Evolutionary conservation across 768 basidiomycete species (phyloP).

Genomic region (Suillus subluteus): DNA sequence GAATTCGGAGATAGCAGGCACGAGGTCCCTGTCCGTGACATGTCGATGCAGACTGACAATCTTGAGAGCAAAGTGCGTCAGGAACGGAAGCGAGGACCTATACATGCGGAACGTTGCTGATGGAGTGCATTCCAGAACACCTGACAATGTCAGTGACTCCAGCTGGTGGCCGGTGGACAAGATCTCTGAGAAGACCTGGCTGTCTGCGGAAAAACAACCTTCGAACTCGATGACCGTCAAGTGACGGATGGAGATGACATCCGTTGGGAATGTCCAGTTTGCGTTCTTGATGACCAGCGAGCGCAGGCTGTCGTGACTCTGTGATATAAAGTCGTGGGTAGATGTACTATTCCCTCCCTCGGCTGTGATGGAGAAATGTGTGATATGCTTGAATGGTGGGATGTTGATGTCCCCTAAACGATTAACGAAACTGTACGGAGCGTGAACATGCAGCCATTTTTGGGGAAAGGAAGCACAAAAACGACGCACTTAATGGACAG

Average conservation of each 20-base stretch:
- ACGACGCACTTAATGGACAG: slow-evolving; percentile 53
- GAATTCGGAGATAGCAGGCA: slow-evolving; percentile 71
- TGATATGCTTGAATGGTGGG: slow-evolving; percentile 56
- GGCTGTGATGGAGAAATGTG: slow-evolving; percentile 60
- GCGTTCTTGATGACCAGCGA: slow-evolving; percentile 57
- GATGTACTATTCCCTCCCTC: slow-evolving; percentile 43
- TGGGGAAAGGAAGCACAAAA: slow-evolving; percentile 18
- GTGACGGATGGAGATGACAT: slow-evolving; percentile 59
- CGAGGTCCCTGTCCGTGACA: slow-evolving; percentile 59
- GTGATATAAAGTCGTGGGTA: slow-evolving; percentile 51
- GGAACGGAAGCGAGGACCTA: slow-evolving; percentile 55
- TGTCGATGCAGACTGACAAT: slow-evolving; percentile 48
- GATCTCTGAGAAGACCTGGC: slow-evolving; percentile 60
- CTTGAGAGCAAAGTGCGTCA: slow-evolving; percentile 65
- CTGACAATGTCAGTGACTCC: slow-evolving; percentile 60
- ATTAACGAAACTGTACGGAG: slow-evolving; percentile 34
- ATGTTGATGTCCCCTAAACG: slow-evolving; percentile 47
- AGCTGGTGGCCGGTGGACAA: slow-evolving; percentile 64
- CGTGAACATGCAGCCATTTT: neutral
- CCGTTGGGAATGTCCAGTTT: slow-evolving; percentile 59
- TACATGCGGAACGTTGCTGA: slow-evolving; percentile 54
- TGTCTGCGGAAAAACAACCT: slow-evolving; percentile 54
- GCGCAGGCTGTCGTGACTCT: slow-evolving; percentile 56
- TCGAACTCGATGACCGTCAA: slow-evolving; percentile 66
- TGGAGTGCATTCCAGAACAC: slow-evolving; percentile 53